phyloP scores from a whole-genome alignment of 176 grass and related monocot species.

The Alloteropsis semialata region DNA sequence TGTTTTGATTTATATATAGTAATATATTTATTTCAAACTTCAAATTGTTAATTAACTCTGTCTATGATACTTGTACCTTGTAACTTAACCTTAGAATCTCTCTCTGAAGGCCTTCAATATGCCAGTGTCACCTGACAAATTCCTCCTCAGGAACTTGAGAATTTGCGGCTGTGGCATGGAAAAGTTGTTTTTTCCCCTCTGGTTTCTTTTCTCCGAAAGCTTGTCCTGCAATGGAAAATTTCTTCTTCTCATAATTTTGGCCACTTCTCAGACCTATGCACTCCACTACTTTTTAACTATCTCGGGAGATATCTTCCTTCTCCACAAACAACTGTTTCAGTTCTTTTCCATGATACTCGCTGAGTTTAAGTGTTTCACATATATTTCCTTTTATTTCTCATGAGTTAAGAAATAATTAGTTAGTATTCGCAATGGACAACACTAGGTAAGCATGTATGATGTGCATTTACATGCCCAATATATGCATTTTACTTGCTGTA shows the following conservation, averaged over 20 bases:
- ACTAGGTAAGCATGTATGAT: background rate
- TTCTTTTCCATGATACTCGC: background rate
- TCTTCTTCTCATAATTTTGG: background rate
- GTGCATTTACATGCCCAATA: background rate
- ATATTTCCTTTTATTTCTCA: background rate
- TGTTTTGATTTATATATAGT: background rate
- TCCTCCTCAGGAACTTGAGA: background rate
- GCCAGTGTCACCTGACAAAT: background rate
- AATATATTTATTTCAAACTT: background rate
- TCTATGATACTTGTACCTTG: background rate
- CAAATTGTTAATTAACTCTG: background rate
- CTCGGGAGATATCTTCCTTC: no score
- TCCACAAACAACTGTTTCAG: background rate
- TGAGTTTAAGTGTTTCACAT: no score
- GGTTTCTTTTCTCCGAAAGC: constrained; percentile 24
- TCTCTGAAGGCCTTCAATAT: background rate
- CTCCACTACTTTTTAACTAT: background rate
- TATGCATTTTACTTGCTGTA: background rate
- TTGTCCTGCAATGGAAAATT: constrained; percentile 3
- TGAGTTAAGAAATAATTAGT: background rate
- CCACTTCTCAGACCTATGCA: no score
- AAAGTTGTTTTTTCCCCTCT: constrained; percentile 12
- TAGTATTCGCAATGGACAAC: background rate
- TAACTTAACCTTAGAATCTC: background rate
- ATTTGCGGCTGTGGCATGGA: background rate